Evolutionary conservation across 768 basidiomycete genomes (phyloP), one percentile per base, ranked within the genome.

Genomic region (Mycena rosella): DNA sequence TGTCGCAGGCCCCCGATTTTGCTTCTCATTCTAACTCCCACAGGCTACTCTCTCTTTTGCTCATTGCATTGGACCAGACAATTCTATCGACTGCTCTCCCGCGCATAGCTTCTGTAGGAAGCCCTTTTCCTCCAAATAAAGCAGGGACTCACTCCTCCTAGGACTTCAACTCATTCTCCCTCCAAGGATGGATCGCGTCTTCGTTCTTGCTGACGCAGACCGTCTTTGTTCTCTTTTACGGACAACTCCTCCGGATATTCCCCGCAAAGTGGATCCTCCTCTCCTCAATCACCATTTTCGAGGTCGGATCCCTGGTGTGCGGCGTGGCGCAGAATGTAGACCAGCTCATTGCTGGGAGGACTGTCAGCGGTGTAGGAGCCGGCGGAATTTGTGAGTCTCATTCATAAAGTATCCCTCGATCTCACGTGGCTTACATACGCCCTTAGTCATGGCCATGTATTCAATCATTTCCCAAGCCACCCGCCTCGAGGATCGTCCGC

Each of bases 241-340:
- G 78, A 13, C 78, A 78, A 57, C 27, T 79, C 29, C 65, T 79
- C 6, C 73, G 71, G 24, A 73, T 82, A 58, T 74, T 71, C 32
- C 71, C 77, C 0, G 77, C 77, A 14, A 82, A 82, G 65, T 74
- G 65, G 64, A 73, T 78, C 14, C 65, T 71, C 9, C 27, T 66
- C 36, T 29, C 44, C 27, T 27, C 57, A 18, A 66, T 66, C 15
- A 32, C 54, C 49, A 69, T 84, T 63, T 85, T 85, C 69, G 85
- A 86, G 62, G 63, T 83, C 26, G 85, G 85, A 3, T 80, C 78
- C 0, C 66, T 81, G n/a, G 69, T 84, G 30, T 84, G 82, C 71
- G 85, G 80, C 26, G 75, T 78, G 10, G 69, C 74, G 13, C 67
- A 63, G 8, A 74, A 66, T 49, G 68, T 78, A n/a, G 69, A 73